These are phyloP conservation scores for Ophiostoma angusticollis DNA, from an alignment of 2,329 filamentous ascomycete species.

Conservation along the genomic window DNA sequence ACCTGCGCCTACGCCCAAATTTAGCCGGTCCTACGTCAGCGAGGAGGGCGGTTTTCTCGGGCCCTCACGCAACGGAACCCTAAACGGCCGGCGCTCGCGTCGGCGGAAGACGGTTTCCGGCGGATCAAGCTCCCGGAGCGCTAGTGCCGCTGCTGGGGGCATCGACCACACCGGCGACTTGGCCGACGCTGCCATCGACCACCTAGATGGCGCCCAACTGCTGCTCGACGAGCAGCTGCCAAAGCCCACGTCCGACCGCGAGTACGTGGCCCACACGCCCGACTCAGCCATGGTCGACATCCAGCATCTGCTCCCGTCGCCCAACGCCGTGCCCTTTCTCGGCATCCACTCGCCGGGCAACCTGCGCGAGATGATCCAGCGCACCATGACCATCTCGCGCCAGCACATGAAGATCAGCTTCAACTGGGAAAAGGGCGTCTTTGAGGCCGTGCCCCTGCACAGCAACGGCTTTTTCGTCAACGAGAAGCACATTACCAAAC, in stretches of 20 bases:
- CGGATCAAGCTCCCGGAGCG: background rate
- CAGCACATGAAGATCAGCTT: constrained; percentile 62
- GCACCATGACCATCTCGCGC: constrained; percentile 61
- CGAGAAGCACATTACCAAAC: constrained; percentile 42
- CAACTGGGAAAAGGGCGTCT: constrained; percentile 48
- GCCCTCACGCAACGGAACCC: constrained; percentile 22
- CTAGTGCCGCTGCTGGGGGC: no score
- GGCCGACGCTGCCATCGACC: constrained; percentile 14
- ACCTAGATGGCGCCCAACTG: constrained; percentile 23
- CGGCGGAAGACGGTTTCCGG: no score
- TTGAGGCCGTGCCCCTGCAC: constrained; percentile 49
- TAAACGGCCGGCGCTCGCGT: background rate
- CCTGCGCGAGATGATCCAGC: constrained; percentile 40
- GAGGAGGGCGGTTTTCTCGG: constrained; percentile 58
- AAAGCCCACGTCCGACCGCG: constrained; percentile 34
- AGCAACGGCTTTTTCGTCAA: constrained; percentile 59
- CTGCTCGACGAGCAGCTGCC: constrained; percentile 13
- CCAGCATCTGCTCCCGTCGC: constrained; percentile 45
- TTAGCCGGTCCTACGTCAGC: constrained; percentile 54
- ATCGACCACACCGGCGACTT: no score
- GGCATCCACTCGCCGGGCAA: constrained; percentile 56
- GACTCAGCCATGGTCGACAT: constrained; percentile 48
- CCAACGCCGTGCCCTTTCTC: constrained; percentile 50
- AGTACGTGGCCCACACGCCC: constrained; percentile 48
- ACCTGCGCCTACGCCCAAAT: no score